Evolutionary conservation across 2,329 filamentous ascomycete genomes (phyloP).

Genomic region (Colletotrichum tanaceti): DNA sequence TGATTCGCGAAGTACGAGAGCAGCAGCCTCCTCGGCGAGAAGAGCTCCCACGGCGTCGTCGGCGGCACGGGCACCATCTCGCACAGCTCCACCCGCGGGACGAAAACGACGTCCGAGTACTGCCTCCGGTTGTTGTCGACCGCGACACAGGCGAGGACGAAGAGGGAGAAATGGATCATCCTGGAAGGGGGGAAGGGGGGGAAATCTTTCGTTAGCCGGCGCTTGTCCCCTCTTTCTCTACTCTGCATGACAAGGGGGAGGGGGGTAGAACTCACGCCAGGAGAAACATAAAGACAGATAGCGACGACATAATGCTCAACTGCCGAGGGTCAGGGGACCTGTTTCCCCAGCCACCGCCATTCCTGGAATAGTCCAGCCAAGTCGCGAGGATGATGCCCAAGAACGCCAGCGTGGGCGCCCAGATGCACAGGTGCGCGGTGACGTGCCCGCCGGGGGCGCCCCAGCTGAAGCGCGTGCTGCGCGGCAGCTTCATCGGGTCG

Average conservation of each 20-base stretch:
- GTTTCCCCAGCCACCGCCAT: neutral
- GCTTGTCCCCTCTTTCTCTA: neutral
- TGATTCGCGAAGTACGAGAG: constrained; percentile 40
- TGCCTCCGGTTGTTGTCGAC: constrained; percentile 32
- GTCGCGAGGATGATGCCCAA: neutral
- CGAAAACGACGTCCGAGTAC: constrained; percentile 38
- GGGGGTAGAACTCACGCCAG: constrained; percentile 8
- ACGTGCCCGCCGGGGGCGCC: constrained; percentile 20
- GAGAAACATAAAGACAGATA: constrained; percentile 35
- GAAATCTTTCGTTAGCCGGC: neutral
- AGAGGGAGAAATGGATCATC: constrained; percentile 38
- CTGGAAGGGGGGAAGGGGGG: neutral
- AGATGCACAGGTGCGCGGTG: constrained; percentile 32
- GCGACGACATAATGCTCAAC: neutral
- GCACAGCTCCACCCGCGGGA: constrained; percentile 29
- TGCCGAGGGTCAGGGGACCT: neutral
- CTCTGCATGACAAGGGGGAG: no score
- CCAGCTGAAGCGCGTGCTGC: constrained; percentile 33
- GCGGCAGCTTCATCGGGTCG: neutral
- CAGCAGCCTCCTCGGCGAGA: constrained; percentile 29
- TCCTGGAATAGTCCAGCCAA: constrained; percentile 1
- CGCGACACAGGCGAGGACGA: constrained; percentile 38
- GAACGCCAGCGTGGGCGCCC: constrained; percentile 19
- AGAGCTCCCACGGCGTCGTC: constrained; percentile 36
- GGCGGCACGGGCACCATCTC: constrained; percentile 38